A percentile compares a stretch with the other conserved stretches of the same genome.
Conservation (phyloP, 345 rosid genomes). For the Dipteronia sinensis region DNA sequence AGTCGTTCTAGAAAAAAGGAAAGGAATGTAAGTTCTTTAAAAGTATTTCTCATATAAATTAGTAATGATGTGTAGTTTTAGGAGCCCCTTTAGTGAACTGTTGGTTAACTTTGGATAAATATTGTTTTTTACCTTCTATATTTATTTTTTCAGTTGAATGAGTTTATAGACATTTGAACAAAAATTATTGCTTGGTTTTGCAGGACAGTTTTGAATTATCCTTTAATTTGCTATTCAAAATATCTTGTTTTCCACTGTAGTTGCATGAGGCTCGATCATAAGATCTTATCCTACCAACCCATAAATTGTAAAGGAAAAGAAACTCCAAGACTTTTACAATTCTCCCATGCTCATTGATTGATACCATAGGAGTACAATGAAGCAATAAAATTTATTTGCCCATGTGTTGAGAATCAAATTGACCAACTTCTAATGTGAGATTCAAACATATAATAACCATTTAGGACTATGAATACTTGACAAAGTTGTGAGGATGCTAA, state of each 20-base stretch:
- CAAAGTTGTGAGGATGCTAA: not conserved
- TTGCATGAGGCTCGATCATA: not conserved
- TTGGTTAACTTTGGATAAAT: not conserved
- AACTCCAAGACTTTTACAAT: too few relatives aligned
- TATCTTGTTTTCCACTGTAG: not conserved
- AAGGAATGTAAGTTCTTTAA: slow-evolving; percentile 18
- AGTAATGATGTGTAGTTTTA: not conserved
- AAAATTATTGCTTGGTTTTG: not conserved
- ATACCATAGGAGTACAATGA: not conserved
- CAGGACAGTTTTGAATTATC: not conserved
- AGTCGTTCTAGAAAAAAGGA: slow-evolving; percentile 22
- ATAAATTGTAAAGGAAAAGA: not conserved
- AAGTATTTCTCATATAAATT: not conserved
- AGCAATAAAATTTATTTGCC: not conserved
- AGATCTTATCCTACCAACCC: not conserved
- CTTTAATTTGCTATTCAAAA: not conserved
- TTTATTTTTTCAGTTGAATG: not conserved
- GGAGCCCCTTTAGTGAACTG: not conserved
- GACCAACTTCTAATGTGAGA: not conserved
- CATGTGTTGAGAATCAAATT: not conserved
- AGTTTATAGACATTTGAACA: not conserved
- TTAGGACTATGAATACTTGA: slow-evolving; percentile 2
- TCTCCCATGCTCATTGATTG: too few relatives aligned
- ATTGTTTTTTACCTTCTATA: not conserved
- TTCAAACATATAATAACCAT: not conserved